Conservation (phyloP, 179 eudicot species). For the Patellifolia procumbens region DNA sequence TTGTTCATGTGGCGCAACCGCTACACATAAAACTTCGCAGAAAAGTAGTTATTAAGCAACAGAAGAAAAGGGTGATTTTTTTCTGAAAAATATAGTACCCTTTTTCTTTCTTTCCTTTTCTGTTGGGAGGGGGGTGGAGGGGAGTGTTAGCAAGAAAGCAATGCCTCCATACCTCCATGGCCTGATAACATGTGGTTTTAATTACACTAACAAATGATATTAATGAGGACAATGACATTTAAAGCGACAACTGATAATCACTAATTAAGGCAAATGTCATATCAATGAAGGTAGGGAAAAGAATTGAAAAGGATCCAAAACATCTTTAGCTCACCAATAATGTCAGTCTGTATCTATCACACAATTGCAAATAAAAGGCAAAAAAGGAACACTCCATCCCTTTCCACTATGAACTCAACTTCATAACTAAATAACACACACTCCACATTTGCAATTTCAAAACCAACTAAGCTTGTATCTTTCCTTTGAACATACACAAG, state of each 20-base stretch:
- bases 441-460: not conserved
- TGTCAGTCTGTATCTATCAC: slow-evolving; percentile 25
- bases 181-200: slow-evolving; percentile 18
- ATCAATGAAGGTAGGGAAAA: slow-evolving; percentile 36
- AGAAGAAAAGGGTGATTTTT: not conserved
- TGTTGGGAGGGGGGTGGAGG: not conserved
- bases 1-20: no score
- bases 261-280: slow-evolving; percentile 43
- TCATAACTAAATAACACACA: slow-evolving; percentile 9
- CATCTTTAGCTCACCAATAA: slow-evolving; percentile 25
- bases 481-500: not conserved
- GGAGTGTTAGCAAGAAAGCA: slow-evolving; percentile 3
- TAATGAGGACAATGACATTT: slow-evolving; percentile 31
- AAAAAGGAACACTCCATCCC: slow-evolving; percentile 1
- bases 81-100: slow-evolving; percentile 10
- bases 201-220: slow-evolving; percentile 17
- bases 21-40: no score
- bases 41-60: not conserved
- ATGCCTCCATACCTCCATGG: slow-evolving; percentile 5
- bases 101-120: not conserved
- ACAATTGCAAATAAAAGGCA: slow-evolving; percentile 2
- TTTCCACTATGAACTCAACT: slow-evolving; percentile 17
- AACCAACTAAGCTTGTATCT: no score
- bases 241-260: slow-evolving; percentile 30
- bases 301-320: slow-evolving; percentile 19